These are phyloP conservation scores for Cornus kousa DNA, from an alignment of 148 eudicot species.

Conservation along the genomic window DNA sequence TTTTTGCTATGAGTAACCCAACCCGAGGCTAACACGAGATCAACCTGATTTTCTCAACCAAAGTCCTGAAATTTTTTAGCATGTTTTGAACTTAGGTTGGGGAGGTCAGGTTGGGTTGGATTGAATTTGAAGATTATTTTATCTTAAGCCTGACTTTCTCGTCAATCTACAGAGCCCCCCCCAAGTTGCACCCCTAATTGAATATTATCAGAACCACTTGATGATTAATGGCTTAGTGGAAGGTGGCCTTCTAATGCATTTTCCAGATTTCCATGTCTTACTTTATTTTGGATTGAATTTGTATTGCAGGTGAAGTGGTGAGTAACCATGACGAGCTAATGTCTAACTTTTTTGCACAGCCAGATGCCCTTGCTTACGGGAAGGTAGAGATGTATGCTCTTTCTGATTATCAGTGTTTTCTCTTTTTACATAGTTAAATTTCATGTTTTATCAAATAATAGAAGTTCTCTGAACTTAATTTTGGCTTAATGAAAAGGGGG, in stretches of 20 bases:
- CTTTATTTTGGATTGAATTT: slow-evolving; percentile 15
- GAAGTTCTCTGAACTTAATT: background rate
- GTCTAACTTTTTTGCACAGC: slow-evolving; percentile 99
- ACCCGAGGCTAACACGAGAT: too few relatives aligned
- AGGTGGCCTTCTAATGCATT: background rate
- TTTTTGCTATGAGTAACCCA: too few relatives aligned
- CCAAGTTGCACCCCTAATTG: background rate
- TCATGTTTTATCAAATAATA: background rate
- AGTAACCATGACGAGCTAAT: slow-evolving; percentile 97
- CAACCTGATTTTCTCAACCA: too few relatives aligned
- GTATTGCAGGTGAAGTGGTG: slow-evolving; percentile 76
- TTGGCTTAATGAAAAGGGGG: background rate
- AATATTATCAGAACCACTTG: background rate
- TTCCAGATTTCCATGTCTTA: slow-evolving; percentile 7
- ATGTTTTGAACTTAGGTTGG: too few relatives aligned
- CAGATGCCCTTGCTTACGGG: slow-evolving; percentile 99
- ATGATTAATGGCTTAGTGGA: background rate
- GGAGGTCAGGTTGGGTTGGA: too few relatives aligned
- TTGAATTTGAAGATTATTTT: too few relatives aligned
- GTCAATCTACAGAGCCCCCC: too few relatives aligned
- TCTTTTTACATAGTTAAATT: background rate
- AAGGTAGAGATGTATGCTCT: slow-evolving; percentile 45
- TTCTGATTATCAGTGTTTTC: background rate
- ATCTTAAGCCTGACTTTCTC: too few relatives aligned
- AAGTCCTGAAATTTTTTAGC: too few relatives aligned